Evolutionary conservation across 2,329 filamentous ascomycete genomes (phyloP).

Genomic region (Acrocalymma vagum): DNA sequence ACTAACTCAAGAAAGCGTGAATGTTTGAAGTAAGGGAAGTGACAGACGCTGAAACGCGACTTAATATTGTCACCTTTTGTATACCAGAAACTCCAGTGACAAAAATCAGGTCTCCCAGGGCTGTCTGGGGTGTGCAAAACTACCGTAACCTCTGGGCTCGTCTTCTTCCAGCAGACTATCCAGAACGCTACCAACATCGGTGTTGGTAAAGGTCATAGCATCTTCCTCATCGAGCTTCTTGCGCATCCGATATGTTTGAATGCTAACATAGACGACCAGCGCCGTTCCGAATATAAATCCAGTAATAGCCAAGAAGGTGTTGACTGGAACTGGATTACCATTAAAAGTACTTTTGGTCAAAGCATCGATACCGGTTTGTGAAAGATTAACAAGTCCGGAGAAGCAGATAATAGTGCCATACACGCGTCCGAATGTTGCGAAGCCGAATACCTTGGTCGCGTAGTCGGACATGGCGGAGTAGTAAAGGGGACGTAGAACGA

Average conservation of each 20-base stretch:
- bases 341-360: conserved; percentile 76
- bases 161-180: conserved; percentile 47
- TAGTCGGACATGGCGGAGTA: conserved; percentile 92
- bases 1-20: no score
- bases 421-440: conserved; percentile 86
- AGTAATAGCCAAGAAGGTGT: conserved; percentile 68
- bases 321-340: conserved; percentile 79
- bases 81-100: no score
- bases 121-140: conserved; percentile 23
- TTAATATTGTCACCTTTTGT: no score
- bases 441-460: conserved; percentile 88
- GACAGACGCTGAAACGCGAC: no score
- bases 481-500: conserved; percentile 85
- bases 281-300: conserved; percentile 70
- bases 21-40: no score
- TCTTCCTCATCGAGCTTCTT: conserved; percentile 45
- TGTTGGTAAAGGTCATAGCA: conserved; percentile 70
- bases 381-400: conserved; percentile 82
- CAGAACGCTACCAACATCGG: conserved; percentile 71
- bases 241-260: conserved; percentile 40
- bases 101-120: conserved; percentile 18
- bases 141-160: conserved; percentile 37
- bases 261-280: conserved; percentile 60
- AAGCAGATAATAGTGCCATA: conserved; percentile 89
- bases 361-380: conserved; percentile 79